Base-by-base conservation (phyloP, 352 stramenopile genomes). In the Phytophthora tentaculata region DNA sequence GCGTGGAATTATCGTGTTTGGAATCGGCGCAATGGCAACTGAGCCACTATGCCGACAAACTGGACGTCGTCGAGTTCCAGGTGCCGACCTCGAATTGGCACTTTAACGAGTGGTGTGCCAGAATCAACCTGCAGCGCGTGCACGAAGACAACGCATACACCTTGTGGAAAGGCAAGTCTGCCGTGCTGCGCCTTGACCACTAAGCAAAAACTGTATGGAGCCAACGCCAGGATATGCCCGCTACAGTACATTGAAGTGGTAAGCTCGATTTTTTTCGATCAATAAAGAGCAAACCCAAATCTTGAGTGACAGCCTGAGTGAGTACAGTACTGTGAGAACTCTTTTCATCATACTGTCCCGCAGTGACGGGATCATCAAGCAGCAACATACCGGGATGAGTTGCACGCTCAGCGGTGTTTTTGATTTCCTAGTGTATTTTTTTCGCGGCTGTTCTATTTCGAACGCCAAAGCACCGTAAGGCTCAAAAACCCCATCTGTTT, bases 151-250 rank as follows among this genome's bases (percentile, higher is more conserved):
- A 67, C 6, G 55, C 41, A 6, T 60, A 41, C 19, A 70, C 61
- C n/a, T 74, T 54, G 61, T 66, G 61, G 61, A 44, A 63, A 22
- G 67, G 61, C 44, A 62, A 74, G 20, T 61, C 59, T 0, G 55
- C 47, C 10, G 39, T 7, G 14, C 43, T 65, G 37, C 39, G 35
- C 12, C 48, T 66, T 28, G 10, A 52, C 32, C 62, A 60, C 23
- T 16, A 23, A 22, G n/a, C 23, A 12, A 32, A 28, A 58, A 41
- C 48, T 54, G 22, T 16, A 58, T 29, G 47, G 22, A 60, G 51
- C 22, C 51, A 26, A 56, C 50, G 51, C 29, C 51, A 67, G 59
- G 61, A 61, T 56, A 44, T 67, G 51, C 43, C 5, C 32, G 32
- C 24, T 13, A 14, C 39, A n/a, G n/a, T 41, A 41, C 45, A 35